These are phyloP conservation scores for Hyaloperonospora brassicae DNA, from an alignment of 352 stramenopile species.

Conservation along the genomic window DNA sequence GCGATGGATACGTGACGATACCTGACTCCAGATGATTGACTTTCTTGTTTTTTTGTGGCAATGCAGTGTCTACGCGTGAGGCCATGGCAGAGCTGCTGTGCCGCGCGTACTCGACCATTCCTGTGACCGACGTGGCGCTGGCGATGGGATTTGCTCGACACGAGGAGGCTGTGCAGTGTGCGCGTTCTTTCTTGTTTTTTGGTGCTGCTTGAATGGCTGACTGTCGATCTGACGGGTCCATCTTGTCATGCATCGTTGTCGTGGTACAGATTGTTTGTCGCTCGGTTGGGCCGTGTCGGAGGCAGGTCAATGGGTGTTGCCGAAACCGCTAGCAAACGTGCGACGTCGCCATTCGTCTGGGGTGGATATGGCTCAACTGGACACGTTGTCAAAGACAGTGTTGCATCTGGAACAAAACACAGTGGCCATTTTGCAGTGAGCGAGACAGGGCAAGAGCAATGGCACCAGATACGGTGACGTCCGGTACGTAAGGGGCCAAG, in stretches of 20 bases:
- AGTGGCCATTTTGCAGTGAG: slow-evolving; percentile 45
- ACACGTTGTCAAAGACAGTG: slow-evolving; percentile 57
- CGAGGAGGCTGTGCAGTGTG: slow-evolving; percentile 40
- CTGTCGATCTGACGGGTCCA: neutral
- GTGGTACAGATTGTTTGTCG: slow-evolving; percentile 38
- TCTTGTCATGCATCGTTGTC: neutral
- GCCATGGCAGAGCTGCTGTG: slow-evolving; percentile 44
- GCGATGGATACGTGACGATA: neutral
- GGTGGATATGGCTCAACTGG: slow-evolving; percentile 48
- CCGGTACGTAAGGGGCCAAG: slow-evolving; percentile 9
- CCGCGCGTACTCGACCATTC: slow-evolving; percentile 55
- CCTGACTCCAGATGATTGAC: too few species aligned
- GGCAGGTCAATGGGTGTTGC: slow-evolving; percentile 33
- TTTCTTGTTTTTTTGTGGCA: slow-evolving; percentile 1
- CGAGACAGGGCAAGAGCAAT: slow-evolving; percentile 1
- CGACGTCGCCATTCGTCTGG: slow-evolving; percentile 13
- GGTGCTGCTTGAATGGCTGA: neutral
- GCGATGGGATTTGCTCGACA: slow-evolving; percentile 47
- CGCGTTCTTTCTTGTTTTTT: slow-evolving; percentile 7
- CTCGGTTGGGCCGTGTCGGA: slow-evolving; percentile 40
- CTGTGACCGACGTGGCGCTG: slow-evolving; percentile 31
- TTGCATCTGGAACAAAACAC: slow-evolving; percentile 70
- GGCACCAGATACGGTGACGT: neutral
- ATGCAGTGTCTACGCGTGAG: slow-evolving; percentile 44
- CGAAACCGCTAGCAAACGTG: slow-evolving; percentile 31